These are phyloP conservation scores for Nakazawaea populi DNA, from an alignment of 805 yeast genomes.

Conservation along the genomic window DNA sequence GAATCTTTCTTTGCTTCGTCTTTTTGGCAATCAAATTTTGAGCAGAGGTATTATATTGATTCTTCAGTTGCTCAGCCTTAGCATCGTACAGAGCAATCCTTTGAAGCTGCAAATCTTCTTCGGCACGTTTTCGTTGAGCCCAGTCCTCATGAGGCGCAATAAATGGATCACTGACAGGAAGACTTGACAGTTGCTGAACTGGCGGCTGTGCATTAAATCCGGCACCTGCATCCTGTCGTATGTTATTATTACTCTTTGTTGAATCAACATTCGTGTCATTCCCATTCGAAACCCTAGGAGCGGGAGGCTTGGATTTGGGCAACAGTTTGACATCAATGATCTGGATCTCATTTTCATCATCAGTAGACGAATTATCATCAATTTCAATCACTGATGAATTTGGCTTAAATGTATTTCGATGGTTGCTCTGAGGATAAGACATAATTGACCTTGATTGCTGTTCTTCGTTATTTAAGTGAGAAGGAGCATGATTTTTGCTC, in stretches of 20 bases:
- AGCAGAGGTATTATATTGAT: neutral
- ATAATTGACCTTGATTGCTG: too few relatives aligned
- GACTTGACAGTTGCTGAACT: too few relatives aligned
- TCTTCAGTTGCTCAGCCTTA: neutral
- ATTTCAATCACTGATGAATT: conserved; percentile 2
- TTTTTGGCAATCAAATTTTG: neutral
- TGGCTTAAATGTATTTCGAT: neutral
- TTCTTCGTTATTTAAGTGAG: too few relatives aligned
- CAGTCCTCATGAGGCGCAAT: neutral
- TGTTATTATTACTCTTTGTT: too few relatives aligned
- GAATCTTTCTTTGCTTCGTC: neutral
- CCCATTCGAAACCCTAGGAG: too few relatives aligned
- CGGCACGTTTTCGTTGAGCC: neutral
- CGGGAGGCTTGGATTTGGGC: neutral
- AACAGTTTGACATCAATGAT: conserved; percentile 2
- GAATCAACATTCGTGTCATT: too few relatives aligned
- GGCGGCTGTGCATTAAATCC: too few relatives aligned
- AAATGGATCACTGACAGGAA: neutral
- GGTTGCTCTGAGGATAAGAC: too few relatives aligned
- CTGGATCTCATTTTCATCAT: conserved; percentile 8
- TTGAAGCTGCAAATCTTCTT: neutral
- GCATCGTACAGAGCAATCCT: neutral
- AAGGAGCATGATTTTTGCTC: too few relatives aligned
- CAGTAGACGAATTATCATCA: conserved; percentile 1
- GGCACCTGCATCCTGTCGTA: too few relatives aligned